phyloP scores from a whole-genome alignment of 2,329 filamentous ascomycete species.

The Xylariaceae sp. region DNA sequence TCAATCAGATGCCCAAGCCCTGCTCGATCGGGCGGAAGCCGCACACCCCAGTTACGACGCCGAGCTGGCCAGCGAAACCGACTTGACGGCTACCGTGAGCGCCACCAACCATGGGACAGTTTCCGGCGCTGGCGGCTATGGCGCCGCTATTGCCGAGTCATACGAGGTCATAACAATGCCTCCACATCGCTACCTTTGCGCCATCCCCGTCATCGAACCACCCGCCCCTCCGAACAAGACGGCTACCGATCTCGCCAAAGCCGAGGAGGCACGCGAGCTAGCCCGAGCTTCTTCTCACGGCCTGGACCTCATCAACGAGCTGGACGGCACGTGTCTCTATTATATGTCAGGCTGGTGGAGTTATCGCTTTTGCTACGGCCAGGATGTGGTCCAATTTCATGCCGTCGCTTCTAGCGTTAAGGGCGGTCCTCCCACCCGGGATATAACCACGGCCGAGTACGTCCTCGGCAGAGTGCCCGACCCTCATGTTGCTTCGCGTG shows the following conservation, averaged over 20 bases:
- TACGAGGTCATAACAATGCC: slow-evolving; percentile 74
- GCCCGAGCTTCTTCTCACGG: slow-evolving; percentile 70
- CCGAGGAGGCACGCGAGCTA: slow-evolving; percentile 75
- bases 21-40: slow-evolving; percentile 47
- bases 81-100: slow-evolving; percentile 20
- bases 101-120: slow-evolving; percentile 22
- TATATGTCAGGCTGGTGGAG: slow-evolving; percentile 87
- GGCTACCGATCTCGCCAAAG: slow-evolving; percentile 60
- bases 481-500: slow-evolving; percentile 20
- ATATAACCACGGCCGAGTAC: slow-evolving; percentile 70
- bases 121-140: slow-evolving; percentile 30
- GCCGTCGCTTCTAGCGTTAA: slow-evolving; percentile 63
- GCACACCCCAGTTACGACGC: slow-evolving; percentile 33
- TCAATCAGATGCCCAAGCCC: slow-evolving; percentile 60
- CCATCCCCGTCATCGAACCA: slow-evolving; percentile 65
- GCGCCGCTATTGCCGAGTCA: slow-evolving; percentile 32
- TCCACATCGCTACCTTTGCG: slow-evolving; percentile 72
- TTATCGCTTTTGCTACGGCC: slow-evolving; percentile 89
- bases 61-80: slow-evolving; percentile 27
- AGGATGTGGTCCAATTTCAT: slow-evolving; percentile 85
- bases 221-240: slow-evolving; percentile 55
- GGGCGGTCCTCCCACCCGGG: slow-evolving; percentile 69
- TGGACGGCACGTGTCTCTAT: slow-evolving; percentile 78
- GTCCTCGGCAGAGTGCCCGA: slow-evolving; percentile 60
- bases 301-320: slow-evolving; percentile 71